These are phyloP conservation scores for Wallacemonas rigidus DNA, from an alignment of 208 protist species.

Conservation along the genomic window DNA sequence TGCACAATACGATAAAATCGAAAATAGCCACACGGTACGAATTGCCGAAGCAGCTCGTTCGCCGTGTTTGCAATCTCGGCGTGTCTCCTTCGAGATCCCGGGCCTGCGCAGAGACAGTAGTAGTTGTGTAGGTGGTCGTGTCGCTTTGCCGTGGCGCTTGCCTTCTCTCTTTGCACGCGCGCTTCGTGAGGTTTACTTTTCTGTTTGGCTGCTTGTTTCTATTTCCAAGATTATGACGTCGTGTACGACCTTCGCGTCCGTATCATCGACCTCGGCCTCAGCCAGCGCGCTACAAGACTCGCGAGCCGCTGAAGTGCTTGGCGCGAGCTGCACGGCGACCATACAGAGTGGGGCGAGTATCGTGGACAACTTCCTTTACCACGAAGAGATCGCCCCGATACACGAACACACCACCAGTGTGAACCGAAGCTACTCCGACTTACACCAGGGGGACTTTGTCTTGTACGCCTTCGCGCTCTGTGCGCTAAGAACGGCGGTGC, in stretches of 20 bases:
- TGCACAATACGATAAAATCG: no score
- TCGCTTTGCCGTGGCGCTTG: not conserved
- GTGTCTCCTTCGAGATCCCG: not conserved
- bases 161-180: not conserved
- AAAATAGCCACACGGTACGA: no score
- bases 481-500: slow-evolving; percentile 62
- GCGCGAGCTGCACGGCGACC: slow-evolving; percentile 3
- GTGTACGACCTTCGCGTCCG: not conserved
- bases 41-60: no score
- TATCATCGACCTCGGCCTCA: not conserved
- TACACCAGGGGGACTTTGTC: slow-evolving; percentile 56
- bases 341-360: slow-evolving; percentile 12
- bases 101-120: not conserved
- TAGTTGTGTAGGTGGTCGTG: not conserved
- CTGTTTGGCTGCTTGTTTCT: not conserved
- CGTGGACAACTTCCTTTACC: slow-evolving; percentile 14
- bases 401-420: slow-evolving; percentile 84
- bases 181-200: not conserved
- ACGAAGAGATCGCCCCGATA: slow-evolving; percentile 14
- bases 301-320: slow-evolving; percentile 7
- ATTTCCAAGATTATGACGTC: not conserved
- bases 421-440: slow-evolving; percentile 73
- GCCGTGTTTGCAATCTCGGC: no score
- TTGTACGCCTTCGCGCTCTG: slow-evolving; percentile 66
- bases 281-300: not conserved